Base-by-base conservation (phyloP, 179 eudicot species). In the Heliamphora pulchella region DNA sequence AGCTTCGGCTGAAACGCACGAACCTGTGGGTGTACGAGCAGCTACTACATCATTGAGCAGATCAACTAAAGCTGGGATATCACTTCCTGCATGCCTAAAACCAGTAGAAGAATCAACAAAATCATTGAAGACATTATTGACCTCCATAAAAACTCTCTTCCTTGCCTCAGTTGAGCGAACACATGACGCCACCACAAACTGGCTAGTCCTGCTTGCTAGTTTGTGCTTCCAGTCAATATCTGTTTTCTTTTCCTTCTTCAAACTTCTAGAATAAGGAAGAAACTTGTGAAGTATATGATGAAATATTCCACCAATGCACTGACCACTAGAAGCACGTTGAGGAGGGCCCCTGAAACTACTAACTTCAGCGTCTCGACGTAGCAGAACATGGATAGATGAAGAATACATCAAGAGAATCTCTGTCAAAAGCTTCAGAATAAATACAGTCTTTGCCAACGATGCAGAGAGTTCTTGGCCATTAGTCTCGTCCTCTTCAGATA, bases 221-320 rank as follows among this genome's bases (percentile, higher is more conserved):
- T 92, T 97, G 74, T 94, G 93, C 80, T 88, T 92, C 99, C 98
- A 94, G 86, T 97, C 99, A 20, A 87, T 89, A 82, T 96, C 99
- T 48, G 86, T 63, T 82, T 89, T 94, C 86, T 90, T 89, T 50
- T 97, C 98, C 81, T 90, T 93, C 81, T 87, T 93, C 61, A 85
- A 71, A 76, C 69, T 87, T 83, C 87, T 90, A 15, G 89, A 74
- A 81, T 85, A 89, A 11, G 99, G 96, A 74, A 97, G 88, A 85
- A 97, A 94, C 61, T 88, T 91, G 86, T 91, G 92, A 74, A 94
- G 92, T 81, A 94, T 84, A 83, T 93, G 97, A 69, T 90, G 90
- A 78, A 94, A 91, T 57, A 97, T 88, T 62, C 97, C 98, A 79
- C 91, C 92, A 75, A 77, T 65, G 72, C 82, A 80, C 72, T 73